Conservation (phyloP, 2,329 filamentous ascomycete species). For the Nemania abortiva region DNA sequence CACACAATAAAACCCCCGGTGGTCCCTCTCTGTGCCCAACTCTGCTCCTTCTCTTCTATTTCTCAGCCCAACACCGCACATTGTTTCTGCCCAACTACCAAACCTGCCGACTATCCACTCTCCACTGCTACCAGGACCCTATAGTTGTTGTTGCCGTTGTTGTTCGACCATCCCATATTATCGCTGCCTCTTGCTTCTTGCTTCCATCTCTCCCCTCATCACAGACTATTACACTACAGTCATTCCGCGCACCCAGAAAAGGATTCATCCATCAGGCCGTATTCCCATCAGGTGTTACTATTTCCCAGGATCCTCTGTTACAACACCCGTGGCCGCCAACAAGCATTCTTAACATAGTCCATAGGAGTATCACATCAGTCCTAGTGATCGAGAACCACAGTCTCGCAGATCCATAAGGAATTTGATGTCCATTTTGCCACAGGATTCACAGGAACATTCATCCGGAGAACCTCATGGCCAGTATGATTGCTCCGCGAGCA, state of each 20-base stretch:
- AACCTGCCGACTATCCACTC: constrained; percentile 45
- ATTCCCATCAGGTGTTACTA: constrained; percentile 46
- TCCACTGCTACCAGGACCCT: constrained; percentile 37
- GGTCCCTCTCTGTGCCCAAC: constrained; percentile 59
- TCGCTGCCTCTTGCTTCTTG: constrained; percentile 28
- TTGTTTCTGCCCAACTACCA: constrained; percentile 53
- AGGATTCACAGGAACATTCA: constrained; percentile 53
- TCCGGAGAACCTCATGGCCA: constrained; percentile 62
- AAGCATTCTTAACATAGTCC: constrained; percentile 30
- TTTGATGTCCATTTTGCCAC: constrained; percentile 49
- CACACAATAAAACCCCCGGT: constrained; percentile 64
- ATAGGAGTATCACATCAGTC: constrained; percentile 35
- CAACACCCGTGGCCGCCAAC: constrained; percentile 41
- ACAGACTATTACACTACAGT: constrained; percentile 35
- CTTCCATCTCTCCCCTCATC: constrained; percentile 23
- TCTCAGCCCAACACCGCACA: constrained; percentile 51
- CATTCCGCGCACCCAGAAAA: constrained; percentile 12
- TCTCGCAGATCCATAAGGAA: constrained; percentile 47
- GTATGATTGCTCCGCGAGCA: constrained; percentile 61
- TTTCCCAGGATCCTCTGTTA: constrained; percentile 41
- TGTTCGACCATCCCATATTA: constrained; percentile 29
- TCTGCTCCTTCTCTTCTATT: constrained; percentile 50
- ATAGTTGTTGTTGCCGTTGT: constrained; percentile 13
- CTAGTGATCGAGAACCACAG: constrained; percentile 47
- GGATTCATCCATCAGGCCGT: constrained; percentile 35